These are phyloP conservation scores for Mortierella hygrophila DNA, from an alignment of 192 early-diverging fungal genomes.

Conservation along the genomic window DNA sequence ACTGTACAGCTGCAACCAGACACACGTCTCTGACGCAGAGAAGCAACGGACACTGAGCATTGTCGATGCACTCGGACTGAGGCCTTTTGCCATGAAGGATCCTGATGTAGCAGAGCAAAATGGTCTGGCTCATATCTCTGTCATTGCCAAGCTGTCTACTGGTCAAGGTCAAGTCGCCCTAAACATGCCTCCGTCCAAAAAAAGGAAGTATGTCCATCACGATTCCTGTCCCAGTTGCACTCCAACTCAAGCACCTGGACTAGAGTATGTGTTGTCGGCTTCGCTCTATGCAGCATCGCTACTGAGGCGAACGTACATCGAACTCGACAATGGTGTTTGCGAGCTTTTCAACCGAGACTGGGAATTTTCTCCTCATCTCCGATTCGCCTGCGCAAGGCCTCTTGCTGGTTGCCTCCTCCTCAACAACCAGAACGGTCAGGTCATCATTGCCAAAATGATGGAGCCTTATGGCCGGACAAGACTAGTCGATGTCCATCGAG, in stretches of 20 bases:
- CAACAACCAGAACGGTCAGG: constrained; percentile 25
- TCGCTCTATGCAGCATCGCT: constrained; percentile 13
- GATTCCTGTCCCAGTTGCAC: constrained; percentile 9
- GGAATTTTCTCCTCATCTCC: constrained; percentile 26
- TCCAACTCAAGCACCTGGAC: constrained; percentile 12
- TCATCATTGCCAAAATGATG: constrained; percentile 29
- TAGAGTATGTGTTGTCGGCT: constrained; percentile 15
- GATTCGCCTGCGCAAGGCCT: constrained; percentile 24
- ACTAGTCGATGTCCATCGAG: constrained; percentile 23
- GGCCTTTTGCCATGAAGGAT: constrained; percentile 24
- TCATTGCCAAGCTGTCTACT: not conserved
- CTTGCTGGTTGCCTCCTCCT: constrained; percentile 34
- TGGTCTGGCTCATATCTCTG: constrained; percentile 14
- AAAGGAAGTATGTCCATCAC: not conserved
- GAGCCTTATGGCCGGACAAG: constrained; percentile 33
- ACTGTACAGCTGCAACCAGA: constrained; percentile 29
- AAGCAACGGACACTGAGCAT: constrained; percentile 27
- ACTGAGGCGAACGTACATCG: not conserved
- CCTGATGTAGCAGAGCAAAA: constrained; percentile 14
- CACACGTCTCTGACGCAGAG: constrained; percentile 11
- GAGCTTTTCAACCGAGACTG: constrained; percentile 51
- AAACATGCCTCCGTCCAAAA: constrained; percentile 7
- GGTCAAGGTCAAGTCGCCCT: not conserved
- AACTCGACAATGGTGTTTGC: constrained; percentile 12
- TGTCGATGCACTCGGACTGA: constrained; percentile 22